Conservation (phyloP, 148 eudicot genomes). For the Persicaria maculosa region DNA sequence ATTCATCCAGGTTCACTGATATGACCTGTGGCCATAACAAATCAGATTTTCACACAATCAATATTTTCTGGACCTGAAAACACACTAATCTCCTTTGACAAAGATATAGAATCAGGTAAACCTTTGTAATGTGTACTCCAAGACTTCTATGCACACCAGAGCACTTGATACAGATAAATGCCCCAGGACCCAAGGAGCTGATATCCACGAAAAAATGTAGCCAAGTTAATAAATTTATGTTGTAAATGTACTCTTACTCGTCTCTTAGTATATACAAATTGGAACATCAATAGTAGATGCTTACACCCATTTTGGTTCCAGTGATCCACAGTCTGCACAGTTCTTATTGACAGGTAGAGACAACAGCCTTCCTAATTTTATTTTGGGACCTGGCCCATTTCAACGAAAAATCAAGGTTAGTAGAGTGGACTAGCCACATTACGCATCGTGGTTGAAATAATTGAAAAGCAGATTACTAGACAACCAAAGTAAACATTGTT, state of each 20-base stretch:
- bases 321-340: slow-evolving; percentile 93
- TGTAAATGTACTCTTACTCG: background rate
- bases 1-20: slow-evolving; percentile 84
- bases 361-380: slow-evolving; percentile 46
- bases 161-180: slow-evolving; percentile 78
- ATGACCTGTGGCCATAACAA: slow-evolving; percentile 39
- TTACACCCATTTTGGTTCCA: slow-evolving; percentile 98
- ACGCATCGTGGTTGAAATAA: background rate
- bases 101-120: background rate
- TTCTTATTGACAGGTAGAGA: slow-evolving; percentile 43
- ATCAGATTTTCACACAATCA: background rate
- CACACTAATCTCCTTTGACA: no score
- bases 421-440: background rate
- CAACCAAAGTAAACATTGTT: no score
- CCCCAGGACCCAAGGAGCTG: slow-evolving; percentile 81
- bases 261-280: background rate
- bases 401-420: background rate
- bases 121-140: slow-evolving; percentile 86
- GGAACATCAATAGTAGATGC: slow-evolving; percentile 13
- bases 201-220: background rate
- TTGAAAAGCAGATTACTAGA: no score
- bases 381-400: slow-evolving; percentile 15
- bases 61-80: background rate
- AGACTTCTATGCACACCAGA: slow-evolving; percentile 82
- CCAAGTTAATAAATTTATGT: background rate